phyloP scores from a whole-genome alignment of 1,284 basidiomycete genomes.

The Pisolithus thermaeus region DNA sequence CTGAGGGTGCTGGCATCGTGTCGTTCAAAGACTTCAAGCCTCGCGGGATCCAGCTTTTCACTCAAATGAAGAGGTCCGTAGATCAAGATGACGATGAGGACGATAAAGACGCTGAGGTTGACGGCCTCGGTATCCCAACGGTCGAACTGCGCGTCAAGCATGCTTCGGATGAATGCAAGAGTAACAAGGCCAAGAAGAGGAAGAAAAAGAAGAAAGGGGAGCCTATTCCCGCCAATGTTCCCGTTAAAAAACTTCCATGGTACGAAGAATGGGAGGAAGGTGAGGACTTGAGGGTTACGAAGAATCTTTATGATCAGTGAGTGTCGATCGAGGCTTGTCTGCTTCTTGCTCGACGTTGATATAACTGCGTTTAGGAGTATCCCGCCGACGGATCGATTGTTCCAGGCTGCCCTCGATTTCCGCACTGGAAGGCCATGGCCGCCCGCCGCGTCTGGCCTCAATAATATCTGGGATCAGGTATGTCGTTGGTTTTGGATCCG shows the following conservation, averaged over 20 bases:
- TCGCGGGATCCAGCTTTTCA: slow-evolving; percentile 47
- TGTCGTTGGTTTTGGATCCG: neutral
- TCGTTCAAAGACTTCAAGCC: slow-evolving; percentile 58
- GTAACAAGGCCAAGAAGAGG: slow-evolving; percentile 27
- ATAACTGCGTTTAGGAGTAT: slow-evolving; percentile 28
- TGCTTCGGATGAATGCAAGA: slow-evolving; percentile 43
- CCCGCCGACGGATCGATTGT: slow-evolving; percentile 46
- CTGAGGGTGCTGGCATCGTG: slow-evolving; percentile 47
- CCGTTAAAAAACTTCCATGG: slow-evolving; percentile 40
- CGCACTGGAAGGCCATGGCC: slow-evolving; percentile 50
- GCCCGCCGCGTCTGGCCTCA: slow-evolving; percentile 33
- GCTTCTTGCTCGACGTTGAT: slow-evolving; percentile 1
- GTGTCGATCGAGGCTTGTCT: slow-evolving; percentile 14
- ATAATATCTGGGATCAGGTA: slow-evolving; percentile 60
- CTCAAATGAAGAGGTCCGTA: slow-evolving; percentile 20
- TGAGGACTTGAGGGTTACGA: slow-evolving; percentile 37
- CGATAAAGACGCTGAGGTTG: slow-evolving; percentile 42
- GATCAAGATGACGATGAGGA: slow-evolving; percentile 30
- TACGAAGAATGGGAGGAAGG: slow-evolving; percentile 61
- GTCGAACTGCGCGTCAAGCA: slow-evolving; percentile 50
- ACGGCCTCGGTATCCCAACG: slow-evolving; percentile 62
- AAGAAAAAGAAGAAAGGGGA: slow-evolving; percentile 32
- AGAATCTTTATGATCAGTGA: slow-evolving; percentile 38
- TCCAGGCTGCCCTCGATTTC: slow-evolving; percentile 53
- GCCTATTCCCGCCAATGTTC: slow-evolving; percentile 14